Conservation (phyloP, 495 filamentous ascomycete genomes). For the Choiromyces venosus region DNA sequence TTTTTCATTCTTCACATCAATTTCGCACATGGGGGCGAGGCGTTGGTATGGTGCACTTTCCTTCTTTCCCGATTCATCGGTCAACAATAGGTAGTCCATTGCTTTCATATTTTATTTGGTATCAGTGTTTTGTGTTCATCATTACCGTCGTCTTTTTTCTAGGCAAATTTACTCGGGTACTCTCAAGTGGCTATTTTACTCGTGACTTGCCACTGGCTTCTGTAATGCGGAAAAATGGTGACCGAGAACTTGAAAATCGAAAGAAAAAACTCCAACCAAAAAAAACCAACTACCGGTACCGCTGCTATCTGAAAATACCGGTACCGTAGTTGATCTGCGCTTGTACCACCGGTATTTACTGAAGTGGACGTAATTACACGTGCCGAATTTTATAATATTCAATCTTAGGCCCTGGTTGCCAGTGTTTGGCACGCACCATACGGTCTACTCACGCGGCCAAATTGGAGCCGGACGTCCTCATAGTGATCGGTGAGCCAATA, state of each 20-base stretch:
- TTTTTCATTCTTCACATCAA: conserved; percentile 4
- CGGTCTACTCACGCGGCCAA: too few relatives aligned
- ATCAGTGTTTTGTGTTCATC: neutral
- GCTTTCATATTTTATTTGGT: neutral
- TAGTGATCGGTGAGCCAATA: too few relatives aligned
- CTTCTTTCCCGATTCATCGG: neutral
- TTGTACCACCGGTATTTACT: neutral
- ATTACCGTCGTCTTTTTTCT: neutral
- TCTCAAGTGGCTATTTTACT: neutral
- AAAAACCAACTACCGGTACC: too few relatives aligned
- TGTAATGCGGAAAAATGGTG: neutral
- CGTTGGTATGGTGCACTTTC: conserved; percentile 6
- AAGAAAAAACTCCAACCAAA: neutral
- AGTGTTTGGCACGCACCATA: too few relatives aligned
- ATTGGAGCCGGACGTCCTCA: too few relatives aligned
- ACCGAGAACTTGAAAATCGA: neutral
- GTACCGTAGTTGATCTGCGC: neutral
- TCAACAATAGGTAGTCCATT: neutral
- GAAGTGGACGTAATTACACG: too few relatives aligned
- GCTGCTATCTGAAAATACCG: neutral
- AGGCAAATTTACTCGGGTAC: neutral
- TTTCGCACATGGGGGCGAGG: conserved; percentile 9
- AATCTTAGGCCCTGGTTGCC: too few relatives aligned
- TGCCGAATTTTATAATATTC: too few relatives aligned
- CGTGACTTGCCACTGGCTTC: too few relatives aligned